These are phyloP conservation scores for Candida parachauliodes DNA, from an alignment of 805 yeast species.

Conservation along the genomic window DNA sequence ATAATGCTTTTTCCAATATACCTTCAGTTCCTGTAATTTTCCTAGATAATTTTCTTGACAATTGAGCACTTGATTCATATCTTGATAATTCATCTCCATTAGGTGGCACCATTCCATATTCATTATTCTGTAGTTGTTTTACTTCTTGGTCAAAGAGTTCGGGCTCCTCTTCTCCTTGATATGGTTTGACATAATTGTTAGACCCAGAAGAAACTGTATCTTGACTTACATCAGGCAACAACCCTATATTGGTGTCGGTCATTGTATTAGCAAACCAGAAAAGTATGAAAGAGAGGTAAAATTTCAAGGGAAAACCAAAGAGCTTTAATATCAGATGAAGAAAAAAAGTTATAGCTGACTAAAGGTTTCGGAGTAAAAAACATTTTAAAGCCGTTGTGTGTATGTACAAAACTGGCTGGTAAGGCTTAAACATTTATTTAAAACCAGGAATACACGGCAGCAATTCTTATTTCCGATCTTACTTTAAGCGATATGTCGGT, in stretches of 20 bases:
- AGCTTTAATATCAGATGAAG: too few relatives aligned
- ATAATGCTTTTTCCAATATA: slow-evolving; percentile 23
- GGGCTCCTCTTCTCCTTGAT: background rate
- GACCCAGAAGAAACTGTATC: background rate
- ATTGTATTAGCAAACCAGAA: background rate
- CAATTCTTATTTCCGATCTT: too few relatives aligned
- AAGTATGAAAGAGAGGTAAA: background rate
- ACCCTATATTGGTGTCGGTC: background rate
- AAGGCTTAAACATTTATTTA: too few relatives aligned
- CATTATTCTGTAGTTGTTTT: background rate
- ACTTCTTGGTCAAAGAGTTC: background rate
- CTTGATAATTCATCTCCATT: slow-evolving; percentile 21
- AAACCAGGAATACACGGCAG: too few relatives aligned
- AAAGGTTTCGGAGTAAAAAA: background rate
- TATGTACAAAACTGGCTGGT: too few relatives aligned
- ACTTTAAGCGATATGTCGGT: too few relatives aligned
- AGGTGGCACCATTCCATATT: slow-evolving; percentile 4
- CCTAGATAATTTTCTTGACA: slow-evolving; percentile 20
- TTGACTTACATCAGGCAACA: background rate
- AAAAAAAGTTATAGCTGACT: too few relatives aligned
- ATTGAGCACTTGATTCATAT: slow-evolving; percentile 19
- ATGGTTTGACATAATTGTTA: background rate
- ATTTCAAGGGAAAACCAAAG: too few relatives aligned
- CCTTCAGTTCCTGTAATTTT: slow-evolving; percentile 26
- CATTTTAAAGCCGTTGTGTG: background rate